Percentiles rank a stretch among this genome's conserved stretches.
phyloP scores from a whole-genome alignment of 257 asterid species.

The Capsicum chinense region DNA sequence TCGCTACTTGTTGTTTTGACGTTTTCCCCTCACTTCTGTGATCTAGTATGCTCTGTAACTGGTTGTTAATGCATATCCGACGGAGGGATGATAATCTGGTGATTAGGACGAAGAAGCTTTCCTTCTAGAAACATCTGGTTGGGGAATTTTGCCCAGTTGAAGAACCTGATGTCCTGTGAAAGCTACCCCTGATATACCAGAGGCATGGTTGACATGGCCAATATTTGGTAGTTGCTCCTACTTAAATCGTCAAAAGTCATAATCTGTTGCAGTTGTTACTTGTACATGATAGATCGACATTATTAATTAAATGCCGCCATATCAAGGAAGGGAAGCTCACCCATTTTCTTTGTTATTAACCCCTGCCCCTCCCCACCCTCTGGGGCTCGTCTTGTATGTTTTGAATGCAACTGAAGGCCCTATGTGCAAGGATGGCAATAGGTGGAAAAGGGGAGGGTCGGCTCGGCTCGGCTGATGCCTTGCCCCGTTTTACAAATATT shows the following conservation, averaged over 20 bases:
- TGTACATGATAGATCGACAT: neutral
- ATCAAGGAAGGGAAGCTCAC: neutral
- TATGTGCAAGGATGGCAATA: neutral
- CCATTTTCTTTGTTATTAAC: neutral
- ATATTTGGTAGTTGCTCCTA: too few relatives aligned
- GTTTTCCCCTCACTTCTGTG: neutral
- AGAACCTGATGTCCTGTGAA: constrained; percentile 15
- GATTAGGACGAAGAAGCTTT: neutral
- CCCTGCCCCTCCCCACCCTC: neutral
- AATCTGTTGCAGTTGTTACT: neutral
- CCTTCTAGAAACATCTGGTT: constrained; percentile 4
- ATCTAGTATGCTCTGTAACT: constrained; percentile 2
- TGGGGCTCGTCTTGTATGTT: neutral
- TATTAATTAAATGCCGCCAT: neutral
- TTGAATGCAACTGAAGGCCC: neutral
- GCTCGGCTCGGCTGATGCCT: too few relatives aligned
- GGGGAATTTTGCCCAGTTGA: neutral
- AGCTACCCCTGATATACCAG: constrained; percentile 14
- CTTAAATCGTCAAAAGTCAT: too few relatives aligned
- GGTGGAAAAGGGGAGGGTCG: too few relatives aligned
- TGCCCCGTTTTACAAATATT: too few relatives aligned
- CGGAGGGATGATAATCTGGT: neutral
- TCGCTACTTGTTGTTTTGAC: neutral
- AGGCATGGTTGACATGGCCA: neutral
- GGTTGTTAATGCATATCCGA: neutral